A percentile compares a stretch with the other conserved stretches of the same genome.
These are phyloP conservation scores for Suillus hirtellus DNA, from an alignment of 768 basidiomycete genomes.

Conservation along the genomic window DNA sequence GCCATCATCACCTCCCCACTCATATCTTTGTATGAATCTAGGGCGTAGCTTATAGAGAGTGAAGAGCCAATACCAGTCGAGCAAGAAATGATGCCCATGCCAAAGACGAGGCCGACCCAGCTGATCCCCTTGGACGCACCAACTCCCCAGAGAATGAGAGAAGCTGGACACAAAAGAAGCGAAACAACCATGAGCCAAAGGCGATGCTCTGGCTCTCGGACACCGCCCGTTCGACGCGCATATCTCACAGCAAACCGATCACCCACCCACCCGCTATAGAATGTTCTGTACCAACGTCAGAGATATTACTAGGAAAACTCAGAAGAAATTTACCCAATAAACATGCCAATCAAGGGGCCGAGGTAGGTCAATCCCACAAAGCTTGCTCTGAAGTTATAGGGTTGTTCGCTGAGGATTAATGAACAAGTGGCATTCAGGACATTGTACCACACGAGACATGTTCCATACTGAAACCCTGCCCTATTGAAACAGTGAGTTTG, in stretches of 20 bases:
- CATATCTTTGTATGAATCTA: conserved; percentile 24
- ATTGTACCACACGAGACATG: conserved; percentile 25
- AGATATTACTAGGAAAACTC: conserved; percentile 4
- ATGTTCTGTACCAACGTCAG: conserved; percentile 13
- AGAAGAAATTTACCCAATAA: conserved; percentile 15
- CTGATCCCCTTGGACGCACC: conserved; percentile 20
- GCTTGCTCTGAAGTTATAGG: conserved; percentile 25
- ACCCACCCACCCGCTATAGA: conserved; percentile 23
- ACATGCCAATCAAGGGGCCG: conserved; percentile 24
- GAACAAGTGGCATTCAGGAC: conserved; percentile 25
- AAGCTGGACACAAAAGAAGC: conserved; percentile 18
- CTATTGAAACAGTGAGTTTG: conserved; percentile 7
- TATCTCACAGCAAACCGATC: conserved; percentile 23
- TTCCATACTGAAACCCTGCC: conserved; percentile 25
- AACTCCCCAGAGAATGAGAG: conserved; percentile 24
- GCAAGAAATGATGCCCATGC: conserved; percentile 25
- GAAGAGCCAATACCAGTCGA: conserved; percentile 23
- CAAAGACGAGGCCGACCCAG: conserved; percentile 20
- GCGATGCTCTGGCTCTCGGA: conserved; percentile 24
- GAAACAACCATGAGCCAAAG: conserved; percentile 28
- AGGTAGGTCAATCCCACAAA: conserved; percentile 23
- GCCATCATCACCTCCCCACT: conserved; percentile 23
- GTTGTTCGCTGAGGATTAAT: conserved; percentile 20
- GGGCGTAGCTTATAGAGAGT: conserved; percentile 21
- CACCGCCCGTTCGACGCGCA: conserved; percentile 19